Evolutionary conservation across 129 eudicot species (phyloP).

Genomic region (Flaveria brownii): DNA sequence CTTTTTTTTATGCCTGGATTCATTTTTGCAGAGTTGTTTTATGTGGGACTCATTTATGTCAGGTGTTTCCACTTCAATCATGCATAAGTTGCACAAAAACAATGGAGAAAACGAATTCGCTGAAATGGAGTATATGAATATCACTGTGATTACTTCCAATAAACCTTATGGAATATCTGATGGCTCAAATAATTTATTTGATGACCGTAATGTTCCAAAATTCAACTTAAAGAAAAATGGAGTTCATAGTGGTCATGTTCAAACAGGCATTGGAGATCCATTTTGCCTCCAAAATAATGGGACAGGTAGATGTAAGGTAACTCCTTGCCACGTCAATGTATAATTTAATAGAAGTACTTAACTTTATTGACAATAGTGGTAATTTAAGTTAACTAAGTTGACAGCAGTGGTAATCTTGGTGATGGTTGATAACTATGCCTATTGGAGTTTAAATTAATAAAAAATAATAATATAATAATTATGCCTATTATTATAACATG

Average conservation of each 20-base stretch:
- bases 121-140: conserved; percentile 78
- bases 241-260: conserved; percentile 93
- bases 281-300: conserved; percentile 61
- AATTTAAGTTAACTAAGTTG: conserved; percentile 3
- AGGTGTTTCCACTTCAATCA: conserved; percentile 74
- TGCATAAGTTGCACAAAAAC: conserved; percentile 42
- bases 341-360: not conserved
- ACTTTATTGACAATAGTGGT: no score
- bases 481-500: conserved; percentile 21
- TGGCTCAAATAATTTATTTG: conserved; percentile 74
- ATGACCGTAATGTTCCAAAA: conserved; percentile 47
- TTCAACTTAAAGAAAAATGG: conserved; percentile 55
- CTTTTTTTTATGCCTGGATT: conserved; percentile 2
- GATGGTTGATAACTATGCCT: conserved; percentile 20
- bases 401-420: not conserved
- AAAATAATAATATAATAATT: not conserved
- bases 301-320: conserved; percentile 75
- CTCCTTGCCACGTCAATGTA: conserved; percentile 19
- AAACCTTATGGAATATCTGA: conserved; percentile 73
- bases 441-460: not conserved
- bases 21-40: conserved; percentile 64
- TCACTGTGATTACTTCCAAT: conserved; percentile 78
- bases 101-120: conserved; percentile 76
- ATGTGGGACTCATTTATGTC: conserved; percentile 87
- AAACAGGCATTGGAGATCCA: conserved; percentile 68